Evolutionary conservation across 2,329 filamentous ascomycete genomes (phyloP).

Genomic region (Talaromyces sp.): DNA sequence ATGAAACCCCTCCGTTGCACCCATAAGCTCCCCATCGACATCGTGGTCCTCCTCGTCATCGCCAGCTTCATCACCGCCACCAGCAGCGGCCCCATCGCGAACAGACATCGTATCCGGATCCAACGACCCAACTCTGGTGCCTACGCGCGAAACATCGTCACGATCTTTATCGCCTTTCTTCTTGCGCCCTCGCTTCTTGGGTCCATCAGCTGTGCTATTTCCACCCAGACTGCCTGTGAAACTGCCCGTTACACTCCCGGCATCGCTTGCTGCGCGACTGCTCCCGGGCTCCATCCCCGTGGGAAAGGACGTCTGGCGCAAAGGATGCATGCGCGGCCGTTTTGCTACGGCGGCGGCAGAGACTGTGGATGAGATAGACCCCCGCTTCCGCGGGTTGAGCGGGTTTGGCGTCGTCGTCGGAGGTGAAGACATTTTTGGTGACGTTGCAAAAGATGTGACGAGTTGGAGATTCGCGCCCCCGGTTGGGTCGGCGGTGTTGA

Average conservation of each 20-base stretch:
- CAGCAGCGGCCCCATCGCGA: slow-evolving; percentile 28
- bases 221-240: slow-evolving; percentile 37
- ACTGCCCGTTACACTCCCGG: slow-evolving; percentile 37
- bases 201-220: slow-evolving; percentile 20
- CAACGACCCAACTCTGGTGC: slow-evolving; percentile 24
- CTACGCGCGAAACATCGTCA: slow-evolving; percentile 25
- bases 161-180: slow-evolving; percentile 32
- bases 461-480: background rate
- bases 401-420: slow-evolving; percentile 22
- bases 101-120: slow-evolving; percentile 28
- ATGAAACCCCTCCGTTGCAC: slow-evolving; percentile 38
- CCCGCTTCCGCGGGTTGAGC: slow-evolving; percentile 34
- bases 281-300: slow-evolving; percentile 34
- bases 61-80: slow-evolving; percentile 42
- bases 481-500: background rate
- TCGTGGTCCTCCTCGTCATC: slow-evolving; percentile 47
- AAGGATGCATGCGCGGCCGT: slow-evolving; percentile 38
- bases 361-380: slow-evolving; percentile 33
- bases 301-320: slow-evolving; percentile 40
- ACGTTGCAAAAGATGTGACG: background rate
- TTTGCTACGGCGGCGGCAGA: slow-evolving; percentile 26
- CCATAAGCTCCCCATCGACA: slow-evolving; percentile 40
- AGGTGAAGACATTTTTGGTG: slow-evolving; percentile 33
- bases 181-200: slow-evolving; percentile 32
- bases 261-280: slow-evolving; percentile 30